Base-by-base conservation (phyloP, 2,329 filamentous ascomycete species). In the Aspergillus novoparasiticus region DNA sequence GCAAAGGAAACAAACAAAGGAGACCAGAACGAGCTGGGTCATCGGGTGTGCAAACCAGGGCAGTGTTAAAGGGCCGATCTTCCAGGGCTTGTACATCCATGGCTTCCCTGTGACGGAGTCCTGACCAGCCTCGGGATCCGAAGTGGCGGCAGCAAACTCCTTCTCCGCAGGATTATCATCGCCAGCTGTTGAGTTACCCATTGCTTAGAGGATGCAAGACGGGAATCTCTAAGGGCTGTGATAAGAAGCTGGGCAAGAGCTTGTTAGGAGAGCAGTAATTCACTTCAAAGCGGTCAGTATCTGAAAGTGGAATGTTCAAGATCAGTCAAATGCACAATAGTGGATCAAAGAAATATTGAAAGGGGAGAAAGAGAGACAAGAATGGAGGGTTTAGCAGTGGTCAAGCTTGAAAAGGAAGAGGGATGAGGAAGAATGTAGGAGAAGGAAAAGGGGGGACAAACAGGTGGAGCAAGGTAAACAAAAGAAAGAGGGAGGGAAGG, bases 21-120 rank as follows among this genome's bases (percentile, higher is more conserved):
- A 84, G 60, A 93, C 89, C 82, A 93, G 85, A 65, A 90, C 71
- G 41, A 94, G 83, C 79, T 94, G 91, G 55, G 88, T 78, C 72
- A 88, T 86, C 14, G 91, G 91, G 62, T 90, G 92, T 26, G 91
- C 91, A 75, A 90, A 93, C 84, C 88, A 92, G 4, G 83, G 82
- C 9, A 90, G 64, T 67, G 84, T 83, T 62, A 79, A 78, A 57
- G 81, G 79, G 21, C 84, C 83, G 61, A 92, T 63, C 61, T 81
- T 84, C 71, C 87, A 72, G 56, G 83, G 81, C 72, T 85, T 87
- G 83, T 93, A 92, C 79, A 88, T 89, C 90, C 90, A 92, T 66
- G 78, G 68, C 55, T 75, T 77, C 2, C 78, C 79, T 26, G 69
- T 63, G n/a, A 64, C 32, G 46, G 65, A 59, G 56, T 71, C 68